These are phyloP conservation scores for Alternaria triticimaculans DNA, from an alignment of 2,329 filamentous ascomycete genomes.

Conservation along the genomic window DNA sequence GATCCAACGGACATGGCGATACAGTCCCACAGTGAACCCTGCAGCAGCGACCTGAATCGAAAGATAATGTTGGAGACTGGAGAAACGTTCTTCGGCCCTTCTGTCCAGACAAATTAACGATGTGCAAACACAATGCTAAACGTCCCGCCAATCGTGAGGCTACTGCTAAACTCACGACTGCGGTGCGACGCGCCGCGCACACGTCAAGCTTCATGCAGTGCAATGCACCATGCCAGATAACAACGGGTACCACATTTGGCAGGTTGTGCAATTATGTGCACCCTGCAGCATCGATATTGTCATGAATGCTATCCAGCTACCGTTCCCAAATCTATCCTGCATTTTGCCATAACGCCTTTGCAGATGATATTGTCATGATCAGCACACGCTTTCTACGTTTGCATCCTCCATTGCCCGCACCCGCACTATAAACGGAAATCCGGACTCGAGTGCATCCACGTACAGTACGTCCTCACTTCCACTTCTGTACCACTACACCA, in stretches of 20 bases:
- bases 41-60: background rate
- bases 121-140: slow-evolving; percentile 1
- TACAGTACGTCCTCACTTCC: slow-evolving; percentile 44
- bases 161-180: background rate
- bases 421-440: background rate
- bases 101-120: background rate
- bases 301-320: background rate
- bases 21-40: background rate
- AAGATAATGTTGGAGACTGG: background rate
- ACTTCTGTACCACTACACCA: slow-evolving; percentile 64
- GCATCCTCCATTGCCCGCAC: background rate
- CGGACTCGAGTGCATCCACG: background rate
- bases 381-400: background rate
- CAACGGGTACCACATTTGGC: background rate
- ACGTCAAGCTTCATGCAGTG: slow-evolving; percentile 4
- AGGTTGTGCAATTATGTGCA: slow-evolving; percentile 6
- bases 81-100: slow-evolving; percentile 4
- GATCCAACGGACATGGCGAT: slow-evolving; percentile 1
- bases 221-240: slow-evolving; percentile 7
- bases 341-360: slow-evolving; percentile 4
- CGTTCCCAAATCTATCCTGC: background rate
- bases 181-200: slow-evolving; percentile 1
- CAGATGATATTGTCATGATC: background rate
- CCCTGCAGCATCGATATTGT: slow-evolving; percentile 5
- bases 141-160: slow-evolving; percentile 4